Conservation (phyloP, 306 rosid species). For the Biancaea sappan region DNA sequence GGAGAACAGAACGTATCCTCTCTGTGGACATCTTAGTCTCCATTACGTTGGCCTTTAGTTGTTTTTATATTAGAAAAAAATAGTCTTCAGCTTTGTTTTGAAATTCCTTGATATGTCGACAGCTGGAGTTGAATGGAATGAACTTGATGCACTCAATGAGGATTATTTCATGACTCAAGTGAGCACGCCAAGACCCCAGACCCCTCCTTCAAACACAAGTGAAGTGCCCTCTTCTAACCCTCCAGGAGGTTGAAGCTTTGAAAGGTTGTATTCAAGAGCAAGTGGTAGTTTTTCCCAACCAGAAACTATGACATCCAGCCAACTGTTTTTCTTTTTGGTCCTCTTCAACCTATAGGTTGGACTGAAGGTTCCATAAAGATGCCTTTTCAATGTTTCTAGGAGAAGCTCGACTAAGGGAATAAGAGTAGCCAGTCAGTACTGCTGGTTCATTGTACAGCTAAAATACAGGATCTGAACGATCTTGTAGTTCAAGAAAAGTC, state of each 20-base stretch:
- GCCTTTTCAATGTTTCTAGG: conserved; percentile 32
- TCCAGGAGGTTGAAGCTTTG: conserved; percentile 45
- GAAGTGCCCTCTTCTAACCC: conserved; percentile 60
- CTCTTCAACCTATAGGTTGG: conserved; percentile 46
- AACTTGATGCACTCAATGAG: conserved; percentile 52
- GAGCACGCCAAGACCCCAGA: conserved; percentile 48
- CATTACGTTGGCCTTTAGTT: not conserved
- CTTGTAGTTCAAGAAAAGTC: conserved; percentile 28
- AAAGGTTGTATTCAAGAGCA: conserved; percentile 34
- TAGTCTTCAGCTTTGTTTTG: conserved; percentile 2
- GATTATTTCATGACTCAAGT: conserved; percentile 48
- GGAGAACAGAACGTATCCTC: conserved; percentile 82
- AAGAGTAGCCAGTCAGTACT: not conserved
- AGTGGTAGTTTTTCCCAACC: conserved; percentile 14
- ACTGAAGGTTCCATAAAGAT: conserved; percentile 50
- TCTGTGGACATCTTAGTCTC: not conserved
- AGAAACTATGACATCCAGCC: conserved; percentile 55
- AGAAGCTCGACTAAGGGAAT: conserved; percentile 4
- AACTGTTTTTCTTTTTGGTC: conserved; percentile 20
- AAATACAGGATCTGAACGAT: conserved; percentile 35
- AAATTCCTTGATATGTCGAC: conserved; percentile 50
- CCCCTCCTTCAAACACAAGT: conserved; percentile 41
- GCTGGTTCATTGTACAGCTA: conserved; percentile 62
- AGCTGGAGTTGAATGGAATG: conserved; percentile 83
- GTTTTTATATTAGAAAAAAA: not conserved